Conservation (phyloP, 1,284 basidiomycete genomes). For the Gymnopus androsaceus region DNA sequence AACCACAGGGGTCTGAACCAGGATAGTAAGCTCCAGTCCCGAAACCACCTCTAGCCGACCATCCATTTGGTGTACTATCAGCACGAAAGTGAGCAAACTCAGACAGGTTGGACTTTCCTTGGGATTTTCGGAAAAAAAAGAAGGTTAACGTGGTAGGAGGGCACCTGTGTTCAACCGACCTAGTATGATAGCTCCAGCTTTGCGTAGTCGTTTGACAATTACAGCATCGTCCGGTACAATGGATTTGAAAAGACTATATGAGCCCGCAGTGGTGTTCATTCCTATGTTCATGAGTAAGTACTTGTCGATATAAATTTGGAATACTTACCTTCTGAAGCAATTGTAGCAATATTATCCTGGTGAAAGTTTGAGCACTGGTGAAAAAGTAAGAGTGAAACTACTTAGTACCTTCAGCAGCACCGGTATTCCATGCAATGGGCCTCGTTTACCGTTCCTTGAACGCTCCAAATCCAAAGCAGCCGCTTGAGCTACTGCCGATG, state of each 20-base stretch:
- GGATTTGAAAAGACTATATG: constrained; percentile 56
- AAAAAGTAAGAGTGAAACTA: too few species aligned
- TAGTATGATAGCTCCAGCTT: constrained; percentile 69
- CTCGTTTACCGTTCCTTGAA: constrained; percentile 43
- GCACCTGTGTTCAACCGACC: constrained; percentile 38
- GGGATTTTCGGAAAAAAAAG: not conserved
- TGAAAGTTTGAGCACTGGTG: too few species aligned
- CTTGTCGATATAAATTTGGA: not conserved
- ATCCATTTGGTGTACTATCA: constrained; percentile 58
- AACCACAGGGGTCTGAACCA: constrained; percentile 62
- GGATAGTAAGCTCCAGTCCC: constrained; percentile 61
- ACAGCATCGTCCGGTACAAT: constrained; percentile 64
- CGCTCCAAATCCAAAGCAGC: constrained; percentile 58
- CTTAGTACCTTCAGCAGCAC: too few species aligned
- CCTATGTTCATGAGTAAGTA: too few species aligned
- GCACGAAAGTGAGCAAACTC: constrained; percentile 66
- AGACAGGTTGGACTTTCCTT: constrained; percentile 63
- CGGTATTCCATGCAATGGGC: too few species aligned
- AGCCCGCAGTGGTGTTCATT: constrained; percentile 69
- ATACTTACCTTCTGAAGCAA: constrained; percentile 4
- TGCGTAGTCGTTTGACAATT: constrained; percentile 58
- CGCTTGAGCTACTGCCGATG: constrained; percentile 56
- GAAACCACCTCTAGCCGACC: constrained; percentile 69
- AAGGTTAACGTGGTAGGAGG: too few species aligned
- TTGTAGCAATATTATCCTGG: constrained; percentile 9